Base-by-base conservation (phyloP, 1,139 yeast species). In the Geotrichum fermentans region DNA sequence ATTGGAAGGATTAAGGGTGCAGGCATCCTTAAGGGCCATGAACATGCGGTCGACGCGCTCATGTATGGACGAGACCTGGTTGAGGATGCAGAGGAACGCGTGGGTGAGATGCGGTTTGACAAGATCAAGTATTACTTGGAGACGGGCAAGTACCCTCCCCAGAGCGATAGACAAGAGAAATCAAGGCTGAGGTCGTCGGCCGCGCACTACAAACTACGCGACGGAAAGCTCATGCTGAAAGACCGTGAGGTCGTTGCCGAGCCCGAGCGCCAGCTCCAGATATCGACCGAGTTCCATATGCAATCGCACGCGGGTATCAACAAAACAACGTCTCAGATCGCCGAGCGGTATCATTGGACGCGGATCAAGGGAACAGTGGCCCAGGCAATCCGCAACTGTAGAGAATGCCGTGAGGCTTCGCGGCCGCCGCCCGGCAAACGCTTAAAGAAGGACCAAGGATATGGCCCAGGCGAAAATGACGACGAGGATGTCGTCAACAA, bases 271-370 rank as follows among this genome's bases (percentile, higher is more conserved):
- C 97, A 90, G 67, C 64, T 83, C 43, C 82, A 79, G 55, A 81
- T 90, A 32, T 87, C 92, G 41, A 74, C 79, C n/a, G 83, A 80
- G 44, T 67, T 79, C 14, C 97, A 90, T 63, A 62, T 75, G 56
- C 70, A 77, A 16, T 77, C 77, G 49, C 97, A 89, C 62, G 84
- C 83, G 4, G 97, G 97, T n/a, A 88, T 92, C 53, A 92, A 92
- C 66, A 85, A 83, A 60, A 83, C 95, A 1, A 89, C 97, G 0
- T 72, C 92, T 0, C 70, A 76, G 33, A 79, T 92, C 18, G 78
- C 94, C 0, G 94, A 85, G 55, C 77, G 78, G 57, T 92, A 83
- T 60, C 95, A 88, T 64, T 92, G 97, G 97, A 78, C 89, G 1
- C 77, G 95, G 45, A 85, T 92, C 55, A 90, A 92, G 66, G 89